phyloP scores from a whole-genome alignment of 495 filamentous ascomycete species.

The Talaromyces proteolyticus region DNA sequence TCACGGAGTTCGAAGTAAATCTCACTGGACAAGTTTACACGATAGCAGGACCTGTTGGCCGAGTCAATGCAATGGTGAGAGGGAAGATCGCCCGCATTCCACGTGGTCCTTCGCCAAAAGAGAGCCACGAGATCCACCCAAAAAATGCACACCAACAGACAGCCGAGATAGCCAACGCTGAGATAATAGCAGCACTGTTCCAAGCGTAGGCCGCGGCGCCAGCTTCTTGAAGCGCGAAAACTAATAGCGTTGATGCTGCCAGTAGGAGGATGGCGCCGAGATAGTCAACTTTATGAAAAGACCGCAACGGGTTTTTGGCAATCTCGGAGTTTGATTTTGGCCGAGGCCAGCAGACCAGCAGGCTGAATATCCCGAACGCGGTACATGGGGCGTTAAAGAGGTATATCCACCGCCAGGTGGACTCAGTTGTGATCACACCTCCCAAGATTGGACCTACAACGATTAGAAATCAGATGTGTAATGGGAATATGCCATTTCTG shows the following conservation, averaged over 20 bases:
- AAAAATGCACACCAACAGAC: constrained; percentile 17
- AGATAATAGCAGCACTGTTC: constrained; percentile 30
- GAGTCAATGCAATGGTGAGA: too few relatives aligned
- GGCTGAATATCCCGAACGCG: constrained; percentile 27
- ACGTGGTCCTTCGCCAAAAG: too few relatives aligned
- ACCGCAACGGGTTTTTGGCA: not conserved
- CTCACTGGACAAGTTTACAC: too few relatives aligned
- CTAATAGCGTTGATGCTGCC: constrained; percentile 40
- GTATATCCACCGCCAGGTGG: constrained; percentile 58
- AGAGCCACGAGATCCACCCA: too few relatives aligned
- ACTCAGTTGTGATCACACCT: constrained; percentile 49
- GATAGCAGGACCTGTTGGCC: too few relatives aligned
- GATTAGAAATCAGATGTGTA: not conserved
- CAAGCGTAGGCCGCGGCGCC: constrained; percentile 30
- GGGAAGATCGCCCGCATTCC: too few relatives aligned
- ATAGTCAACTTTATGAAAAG: constrained; percentile 30
- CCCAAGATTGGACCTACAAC: constrained; percentile 49
- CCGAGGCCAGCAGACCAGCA: constrained; percentile 33
- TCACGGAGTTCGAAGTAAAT: too few relatives aligned
- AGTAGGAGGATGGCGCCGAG: constrained; percentile 42
- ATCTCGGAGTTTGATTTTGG: not conserved
- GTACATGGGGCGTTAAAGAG: constrained; percentile 43
- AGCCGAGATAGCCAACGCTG: constrained; percentile 18
- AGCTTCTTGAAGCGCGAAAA: constrained; percentile 49
- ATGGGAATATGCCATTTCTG: constrained; percentile 1